phyloP scores from a whole-genome alignment of 2,329 filamentous ascomycete genomes.

The Neopestalotiopsis clavispora region DNA sequence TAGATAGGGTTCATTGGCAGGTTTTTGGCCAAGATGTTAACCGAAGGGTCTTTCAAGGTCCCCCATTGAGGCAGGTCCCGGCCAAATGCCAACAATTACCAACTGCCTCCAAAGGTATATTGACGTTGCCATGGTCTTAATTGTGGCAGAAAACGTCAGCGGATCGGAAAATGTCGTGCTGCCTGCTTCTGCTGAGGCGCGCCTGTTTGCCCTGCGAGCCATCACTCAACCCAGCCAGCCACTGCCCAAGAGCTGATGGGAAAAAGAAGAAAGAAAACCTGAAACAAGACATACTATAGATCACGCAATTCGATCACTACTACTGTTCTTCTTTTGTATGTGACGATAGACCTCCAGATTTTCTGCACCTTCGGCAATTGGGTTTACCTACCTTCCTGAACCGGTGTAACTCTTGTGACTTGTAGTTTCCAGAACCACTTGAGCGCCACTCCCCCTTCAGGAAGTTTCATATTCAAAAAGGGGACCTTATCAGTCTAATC shows the following conservation, averaged over 20 bases:
- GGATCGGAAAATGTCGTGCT: slow-evolving; percentile 1
- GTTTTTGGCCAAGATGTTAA: slow-evolving; percentile 3
- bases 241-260: not conserved
- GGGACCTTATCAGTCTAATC: not conserved
- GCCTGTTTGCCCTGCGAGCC: not conserved
- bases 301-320: not conserved
- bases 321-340: not conserved
- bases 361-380: not conserved
- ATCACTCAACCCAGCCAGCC: not conserved
- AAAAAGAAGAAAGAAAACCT: not conserved
- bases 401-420: not conserved
- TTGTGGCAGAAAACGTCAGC: slow-evolving; percentile 1
- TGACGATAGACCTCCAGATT: not conserved
- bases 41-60: not conserved
- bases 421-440: not conserved
- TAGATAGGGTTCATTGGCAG: not conserved
- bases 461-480: not conserved
- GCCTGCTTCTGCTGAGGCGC: not conserved
- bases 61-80: slow-evolving; percentile 3
- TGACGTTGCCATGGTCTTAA: slow-evolving; percentile 4
- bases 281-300: not conserved
- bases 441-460: not conserved
- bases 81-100: not conserved
- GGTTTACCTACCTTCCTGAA: slow-evolving; percentile 7
- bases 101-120: slow-evolving; percentile 5